Evolutionary conservation across 768 basidiomycete species (phyloP), one percentile per base, ranked within the genome.

Genomic region (Hygrophorus pudorinus): DNA sequence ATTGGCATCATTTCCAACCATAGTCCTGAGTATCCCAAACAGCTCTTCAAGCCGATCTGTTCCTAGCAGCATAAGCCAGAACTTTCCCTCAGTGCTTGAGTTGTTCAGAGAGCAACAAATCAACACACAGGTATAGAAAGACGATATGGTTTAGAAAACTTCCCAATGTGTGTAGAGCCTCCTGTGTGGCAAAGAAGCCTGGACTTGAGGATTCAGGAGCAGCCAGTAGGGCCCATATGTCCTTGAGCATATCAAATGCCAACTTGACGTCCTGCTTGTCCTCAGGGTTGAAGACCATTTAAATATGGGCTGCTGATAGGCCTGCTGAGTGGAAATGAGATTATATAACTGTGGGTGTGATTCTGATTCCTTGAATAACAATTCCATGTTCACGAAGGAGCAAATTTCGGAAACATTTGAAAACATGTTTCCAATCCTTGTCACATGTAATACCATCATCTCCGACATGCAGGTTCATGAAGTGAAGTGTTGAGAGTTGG

Each of bases 11-110:
- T 59, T 64, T 12, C 21, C 38, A 38, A 38, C 14, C 38, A 38
- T 38, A 3, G 64, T 66, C 0, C 60, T 48, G 9, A 65, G 46
- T 16, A 65, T 53, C 1, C 66, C 65, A 48, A 65, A 68, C 0
- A 63, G 41, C 6, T 47, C 50, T 44, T 70, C 64, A 1, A 66
- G 53, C 0, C 60, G 53, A 46, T 70, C 62, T 0, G 66, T 70
- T n/a, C 67, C 66, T 1, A 68, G 47, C 0, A 66, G 54, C 6
- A 64, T 62, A 2, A 68, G 28, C 40, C 47, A 67, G 44, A 70
- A 66, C 31, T 53, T 20, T 0, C 53, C 51, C 36, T 59, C 64
- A 53, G 36, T 61, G 58, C 0, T 40, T 45, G 2, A 67, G 54
- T 42, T 68, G 66, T 18, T 66, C 61, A 0, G 37, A 46, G 1